Conservation (phyloP, 1,284 basidiomycete species). For the Inonotus hispidus region DNA sequence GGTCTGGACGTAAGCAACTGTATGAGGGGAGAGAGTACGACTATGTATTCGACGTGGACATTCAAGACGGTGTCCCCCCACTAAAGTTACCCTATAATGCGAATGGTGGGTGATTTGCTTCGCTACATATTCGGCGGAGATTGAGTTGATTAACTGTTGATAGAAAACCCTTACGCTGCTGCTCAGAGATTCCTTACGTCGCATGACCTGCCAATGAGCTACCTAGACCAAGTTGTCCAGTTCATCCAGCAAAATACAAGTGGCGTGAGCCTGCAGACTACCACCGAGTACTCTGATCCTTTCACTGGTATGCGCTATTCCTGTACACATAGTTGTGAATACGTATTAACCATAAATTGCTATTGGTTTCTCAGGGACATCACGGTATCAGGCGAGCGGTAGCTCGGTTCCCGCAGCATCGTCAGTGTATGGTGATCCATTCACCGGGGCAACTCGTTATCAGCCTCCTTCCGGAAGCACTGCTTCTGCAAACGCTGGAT, state of each 20-base stretch:
- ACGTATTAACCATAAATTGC: neutral
- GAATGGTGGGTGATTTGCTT: conserved; percentile 48
- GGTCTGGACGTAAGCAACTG: conserved; percentile 81
- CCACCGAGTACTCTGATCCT: conserved; percentile 75
- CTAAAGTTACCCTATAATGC: conserved; percentile 94
- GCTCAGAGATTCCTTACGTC: conserved; percentile 85
- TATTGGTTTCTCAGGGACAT: neutral
- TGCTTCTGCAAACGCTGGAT: neutral
- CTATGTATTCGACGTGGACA: conserved; percentile 98
- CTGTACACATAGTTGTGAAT: neutral
- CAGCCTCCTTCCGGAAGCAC: conserved; percentile 23
- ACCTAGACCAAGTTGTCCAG: conserved; percentile 86
- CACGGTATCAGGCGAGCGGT: conserved; percentile 1
- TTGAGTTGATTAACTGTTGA: conserved; percentile 9
- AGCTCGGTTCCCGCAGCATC: neutral
- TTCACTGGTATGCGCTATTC: conserved; percentile 66
- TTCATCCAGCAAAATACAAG: conserved; percentile 94
- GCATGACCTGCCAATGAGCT: conserved; percentile 80
- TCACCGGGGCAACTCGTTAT: conserved; percentile 56
- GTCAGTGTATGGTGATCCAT: conserved; percentile 8
- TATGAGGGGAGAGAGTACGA: conserved; percentile 94
- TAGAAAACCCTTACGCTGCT: conserved; percentile 90
- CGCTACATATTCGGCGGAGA: conserved; percentile 5
- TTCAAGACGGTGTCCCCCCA: conserved; percentile 88
- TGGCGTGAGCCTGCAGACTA: conserved; percentile 64